phyloP scores from a whole-genome alignment of 2,329 filamentous ascomycete species.

The Penicillium decumbens region DNA sequence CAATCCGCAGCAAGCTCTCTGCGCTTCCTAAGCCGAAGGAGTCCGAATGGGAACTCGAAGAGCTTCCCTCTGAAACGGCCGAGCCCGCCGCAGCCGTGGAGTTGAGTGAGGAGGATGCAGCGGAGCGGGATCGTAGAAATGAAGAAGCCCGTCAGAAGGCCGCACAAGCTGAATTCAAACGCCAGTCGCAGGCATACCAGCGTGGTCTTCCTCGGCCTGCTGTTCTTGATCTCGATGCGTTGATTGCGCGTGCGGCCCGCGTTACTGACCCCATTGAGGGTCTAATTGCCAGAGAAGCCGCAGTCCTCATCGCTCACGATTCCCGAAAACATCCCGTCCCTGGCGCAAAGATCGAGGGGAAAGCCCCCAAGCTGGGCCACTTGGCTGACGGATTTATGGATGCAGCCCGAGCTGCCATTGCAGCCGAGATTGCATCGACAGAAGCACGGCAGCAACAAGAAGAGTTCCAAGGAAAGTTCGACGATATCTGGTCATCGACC shows the following conservation, averaged over 20 bases:
- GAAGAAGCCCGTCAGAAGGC: conserved; percentile 59
- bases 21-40: conserved; percentile 89
- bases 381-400: conserved; percentile 69
- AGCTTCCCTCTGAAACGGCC: conserved; percentile 71
- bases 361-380: conserved; percentile 54
- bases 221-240: conserved; percentile 63
- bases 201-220: conserved; percentile 72
- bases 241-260: conserved; percentile 61
- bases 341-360: conserved; percentile 60
- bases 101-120: conserved; percentile 61
- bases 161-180: conserved; percentile 66
- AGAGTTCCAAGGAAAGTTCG: conserved; percentile 46
- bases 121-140: conserved; percentile 69
- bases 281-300: conserved; percentile 71
- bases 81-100: conserved; percentile 53
- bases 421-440: conserved; percentile 59
- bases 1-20: conserved; percentile 62
- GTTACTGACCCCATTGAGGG: conserved; percentile 61
- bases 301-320: conserved; percentile 75
- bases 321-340: conserved; percentile 69
- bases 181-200: conserved; percentile 90
- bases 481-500: conserved; percentile 49
- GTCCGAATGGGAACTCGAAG: conserved; percentile 86
- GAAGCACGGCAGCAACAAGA: conserved; percentile 50
- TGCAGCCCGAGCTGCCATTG: conserved; percentile 70